phyloP scores from a whole-genome alignment of 164 flowering plant species.

The Nelumbo lutea region DNA sequence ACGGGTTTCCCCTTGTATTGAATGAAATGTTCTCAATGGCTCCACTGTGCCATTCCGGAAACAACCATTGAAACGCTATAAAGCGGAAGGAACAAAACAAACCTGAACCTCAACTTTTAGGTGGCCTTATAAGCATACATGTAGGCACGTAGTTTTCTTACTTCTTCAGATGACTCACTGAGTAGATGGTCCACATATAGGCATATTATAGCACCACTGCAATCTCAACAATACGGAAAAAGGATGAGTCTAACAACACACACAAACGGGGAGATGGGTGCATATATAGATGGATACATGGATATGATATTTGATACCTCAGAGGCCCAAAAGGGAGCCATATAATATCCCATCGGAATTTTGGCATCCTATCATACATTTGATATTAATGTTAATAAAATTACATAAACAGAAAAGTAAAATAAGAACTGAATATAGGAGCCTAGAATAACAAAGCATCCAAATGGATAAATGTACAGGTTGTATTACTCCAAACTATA shows the following conservation, averaged over 20 bases:
- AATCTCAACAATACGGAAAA: slow-evolving; percentile 10
- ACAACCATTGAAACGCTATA: not conserved
- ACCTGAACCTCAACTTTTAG: slow-evolving; percentile 10
- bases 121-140: slow-evolving; percentile 80
- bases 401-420: not conserved
- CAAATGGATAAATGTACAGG: no score
- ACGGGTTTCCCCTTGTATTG: no score
- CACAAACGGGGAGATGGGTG: not conserved
- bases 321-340: slow-evolving; percentile 92
- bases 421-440: not conserved
- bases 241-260: not conserved
- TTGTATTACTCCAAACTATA: no score
- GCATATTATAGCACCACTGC: slow-evolving; percentile 69
- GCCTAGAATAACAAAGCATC: not conserved
- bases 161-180: slow-evolving; percentile 61
- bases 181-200: slow-evolving; percentile 77
- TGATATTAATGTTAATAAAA: not conserved
- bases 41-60: not conserved
- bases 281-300: not conserved
- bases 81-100: not conserved
- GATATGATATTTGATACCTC: slow-evolving; percentile 34
- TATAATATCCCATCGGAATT: slow-evolving; percentile 79
- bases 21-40: not conserved
- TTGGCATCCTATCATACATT: slow-evolving; percentile 55
- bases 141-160: slow-evolving; percentile 65